Evolutionary conservation across 2,329 filamentous ascomycete species (phyloP).

Genomic region (Blastomyces silverae): DNA sequence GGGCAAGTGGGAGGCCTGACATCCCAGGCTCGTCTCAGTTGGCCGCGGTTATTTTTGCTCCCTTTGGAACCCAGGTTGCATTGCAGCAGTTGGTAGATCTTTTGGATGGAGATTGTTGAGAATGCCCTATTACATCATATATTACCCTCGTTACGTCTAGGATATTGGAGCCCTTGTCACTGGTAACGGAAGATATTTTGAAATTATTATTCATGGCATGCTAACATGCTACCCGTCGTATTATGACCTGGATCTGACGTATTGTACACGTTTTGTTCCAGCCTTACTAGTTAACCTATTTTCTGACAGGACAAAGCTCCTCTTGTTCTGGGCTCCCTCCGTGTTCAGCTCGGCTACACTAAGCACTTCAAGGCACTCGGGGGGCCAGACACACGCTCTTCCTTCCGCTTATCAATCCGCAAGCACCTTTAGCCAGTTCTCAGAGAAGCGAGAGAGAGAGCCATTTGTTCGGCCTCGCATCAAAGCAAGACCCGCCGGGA

Average conservation of each 20-base stretch:
- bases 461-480: too few species aligned
- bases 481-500: background rate
- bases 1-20: background rate
- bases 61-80: background rate
- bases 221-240: background rate
- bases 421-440: too few species aligned
- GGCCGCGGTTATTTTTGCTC: background rate
- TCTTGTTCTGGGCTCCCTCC: background rate
- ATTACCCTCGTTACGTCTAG: background rate
- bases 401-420: too few species aligned
- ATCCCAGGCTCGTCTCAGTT: background rate
- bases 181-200: background rate
- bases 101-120: background rate
- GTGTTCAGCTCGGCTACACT: slow-evolving; percentile 1
- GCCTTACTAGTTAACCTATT: background rate
- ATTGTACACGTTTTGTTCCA: background rate
- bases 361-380: background rate
- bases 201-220: background rate
- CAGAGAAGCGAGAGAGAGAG: too few species aligned
- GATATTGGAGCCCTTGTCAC: too few species aligned
- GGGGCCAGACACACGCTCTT: background rate
- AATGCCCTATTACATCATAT: too few species aligned
- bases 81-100: background rate
- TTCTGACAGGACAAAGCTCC: background rate
- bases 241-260: background rate